phyloP scores from a whole-genome alignment of 306 rosid species.

The Spatholobus suberectus region DNA sequence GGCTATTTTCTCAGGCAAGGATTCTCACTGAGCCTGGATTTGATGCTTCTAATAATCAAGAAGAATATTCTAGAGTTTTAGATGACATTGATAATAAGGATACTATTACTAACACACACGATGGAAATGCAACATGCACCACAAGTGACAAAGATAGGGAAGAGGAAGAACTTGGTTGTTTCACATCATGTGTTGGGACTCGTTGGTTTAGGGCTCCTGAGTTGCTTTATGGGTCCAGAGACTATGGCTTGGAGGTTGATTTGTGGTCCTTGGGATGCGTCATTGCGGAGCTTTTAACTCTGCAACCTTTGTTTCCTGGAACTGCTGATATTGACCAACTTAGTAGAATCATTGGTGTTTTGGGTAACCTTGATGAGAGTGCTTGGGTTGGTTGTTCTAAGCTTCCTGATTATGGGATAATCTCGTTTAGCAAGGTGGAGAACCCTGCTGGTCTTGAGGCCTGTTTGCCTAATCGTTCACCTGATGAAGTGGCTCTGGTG shows the following conservation, averaged over 20 bases:
- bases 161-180: conserved; percentile 58
- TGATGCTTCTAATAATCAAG: conserved; percentile 50
- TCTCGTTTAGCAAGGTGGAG: conserved; percentile 76
- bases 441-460: conserved; percentile 76
- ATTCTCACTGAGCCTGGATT: conserved; percentile 69
- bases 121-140: conserved; percentile 88
- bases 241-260: conserved; percentile 85
- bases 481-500: conserved; percentile 62
- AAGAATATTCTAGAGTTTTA: conserved; percentile 69
- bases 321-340: conserved; percentile 91
- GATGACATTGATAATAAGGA: conserved; percentile 66
- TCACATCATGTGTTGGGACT: conserved; percentile 95
- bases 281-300: conserved; percentile 77
- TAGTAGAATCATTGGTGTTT: conserved; percentile 72
- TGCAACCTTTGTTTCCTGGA: conserved; percentile 89
- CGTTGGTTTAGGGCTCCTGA: conserved; percentile 99
- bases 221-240: conserved; percentile 79
- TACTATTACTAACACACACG: conserved; percentile 36
- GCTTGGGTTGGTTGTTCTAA: conserved; percentile 75
- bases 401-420: conserved; percentile 84
- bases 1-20: conserved; percentile 74
- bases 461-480: conserved; percentile 63
- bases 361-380: conserved; percentile 90
- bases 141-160: conserved; percentile 81
- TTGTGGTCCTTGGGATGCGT: conserved; percentile 97